Base-by-base conservation (phyloP, 768 basidiomycete genomes). In the Lentinus brumalis region DNA sequence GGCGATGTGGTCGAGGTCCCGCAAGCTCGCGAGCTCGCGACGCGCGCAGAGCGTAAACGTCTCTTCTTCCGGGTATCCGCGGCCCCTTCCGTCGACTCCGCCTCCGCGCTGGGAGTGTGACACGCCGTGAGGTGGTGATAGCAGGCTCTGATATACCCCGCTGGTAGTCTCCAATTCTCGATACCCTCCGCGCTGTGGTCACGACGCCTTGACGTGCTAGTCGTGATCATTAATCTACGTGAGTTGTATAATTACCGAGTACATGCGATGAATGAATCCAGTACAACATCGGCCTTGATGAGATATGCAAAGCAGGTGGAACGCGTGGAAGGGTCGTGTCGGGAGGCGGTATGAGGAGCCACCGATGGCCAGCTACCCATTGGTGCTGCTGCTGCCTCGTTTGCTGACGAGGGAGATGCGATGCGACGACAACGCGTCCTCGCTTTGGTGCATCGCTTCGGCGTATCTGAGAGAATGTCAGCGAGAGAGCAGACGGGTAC, bases 361-460 rank as follows among this genome's bases (percentile, higher is more conserved):
- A n/a, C 3, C 30, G 30, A 18, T 30, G 4, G 39, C n/a, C 50
- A 2, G 29, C 18, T 29, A 60, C 32, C 58, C 50, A 50, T 62
- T 62, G 6, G 63, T 66, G 47, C 65, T 71, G 46, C 56, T 62
- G 58, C 71, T 75, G 31, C 67, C 68, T 39, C 69, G 68, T 57
- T 64, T 71, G 59, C 70, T 74, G 5, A 66, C 67, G 40, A 62
- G 64, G 2, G 79, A 79, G 41, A 77, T 57, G 15, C 79, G 64
- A 61, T 79, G 75, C 5, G 77, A 77, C 3, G 82, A 81, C 70
- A 78, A 68, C 5, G 81, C 79, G 57, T 83, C 82, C 66, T 81
- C 80, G 62, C 77, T 81, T 40, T 78, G 74, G 62, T 84, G 83
- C 67, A 82, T 81, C 18, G 81, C 73, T 59, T 85, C 83, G 41